These are phyloP conservation scores for Peronospora belbahrii DNA, from an alignment of 352 stramenopile genomes.

Conservation along the genomic window DNA sequence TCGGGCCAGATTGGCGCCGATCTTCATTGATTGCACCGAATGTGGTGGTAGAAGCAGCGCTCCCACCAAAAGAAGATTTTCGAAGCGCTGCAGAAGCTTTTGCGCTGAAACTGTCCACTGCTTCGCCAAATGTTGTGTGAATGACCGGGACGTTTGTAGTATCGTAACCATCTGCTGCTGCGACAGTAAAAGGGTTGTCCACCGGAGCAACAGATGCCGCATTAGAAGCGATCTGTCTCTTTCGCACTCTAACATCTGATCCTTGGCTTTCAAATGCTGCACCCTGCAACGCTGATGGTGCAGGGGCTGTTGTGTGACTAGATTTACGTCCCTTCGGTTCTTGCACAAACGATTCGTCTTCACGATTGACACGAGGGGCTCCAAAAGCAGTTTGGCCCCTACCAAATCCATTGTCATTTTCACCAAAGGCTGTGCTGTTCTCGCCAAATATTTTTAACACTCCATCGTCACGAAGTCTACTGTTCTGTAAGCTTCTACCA, in stretches of 20 bases:
- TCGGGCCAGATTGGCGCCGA: slow-evolving; percentile 11
- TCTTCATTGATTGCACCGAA: slow-evolving; percentile 19
- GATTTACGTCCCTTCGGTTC: slow-evolving; percentile 13
- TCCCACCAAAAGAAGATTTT: slow-evolving; percentile 9
- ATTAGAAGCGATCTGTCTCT: slow-evolving; percentile 22
- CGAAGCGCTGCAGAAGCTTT: slow-evolving; percentile 10
- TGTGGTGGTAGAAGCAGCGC: slow-evolving; percentile 3
- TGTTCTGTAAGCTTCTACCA: slow-evolving; percentile 5
- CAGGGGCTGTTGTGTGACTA: background rate
- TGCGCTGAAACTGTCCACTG: slow-evolving; percentile 1
- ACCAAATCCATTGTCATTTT: slow-evolving; percentile 16
- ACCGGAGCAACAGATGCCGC: background rate
- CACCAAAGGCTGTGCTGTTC: slow-evolving; percentile 3
- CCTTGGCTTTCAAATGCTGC: slow-evolving; percentile 29
- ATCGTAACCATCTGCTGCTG: background rate
- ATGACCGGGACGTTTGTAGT: slow-evolving; percentile 1
- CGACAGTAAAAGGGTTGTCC: slow-evolving; percentile 27
- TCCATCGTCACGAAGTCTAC: slow-evolving; percentile 9
- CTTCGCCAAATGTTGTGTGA: slow-evolving; percentile 25
- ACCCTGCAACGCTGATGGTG: slow-evolving; percentile 12
- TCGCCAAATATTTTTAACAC: slow-evolving; percentile 10
- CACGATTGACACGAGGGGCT: slow-evolving; percentile 9
- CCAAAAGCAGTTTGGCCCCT: slow-evolving; percentile 11
- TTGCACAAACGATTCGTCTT: slow-evolving; percentile 8
- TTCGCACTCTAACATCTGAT: slow-evolving; percentile 10